Evolutionary conservation across 495 filamentous ascomycete species (phyloP), one percentile per base, ranked within the genome.

Genomic region (Talaromyces borbonicus): DNA sequence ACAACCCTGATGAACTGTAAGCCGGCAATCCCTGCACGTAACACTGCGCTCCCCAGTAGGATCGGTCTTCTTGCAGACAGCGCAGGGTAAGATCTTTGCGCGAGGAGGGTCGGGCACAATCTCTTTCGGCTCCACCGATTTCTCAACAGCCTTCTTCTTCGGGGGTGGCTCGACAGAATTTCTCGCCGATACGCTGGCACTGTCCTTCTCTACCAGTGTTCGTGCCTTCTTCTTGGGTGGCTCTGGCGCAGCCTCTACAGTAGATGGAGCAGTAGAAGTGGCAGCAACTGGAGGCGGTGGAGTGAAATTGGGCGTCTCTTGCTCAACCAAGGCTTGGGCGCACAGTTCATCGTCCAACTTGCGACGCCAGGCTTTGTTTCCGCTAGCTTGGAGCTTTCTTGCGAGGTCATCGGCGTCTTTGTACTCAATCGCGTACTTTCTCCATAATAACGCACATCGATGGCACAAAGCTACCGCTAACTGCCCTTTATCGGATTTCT

Each of bases 361-460:
- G 38, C 87, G 78, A 58, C 90, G 89, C 84, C 83, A 89, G 1
- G 85, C 85, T 48, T 86, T 83, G 30, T 88, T 86, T 32, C 89
- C 87, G 47, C 78, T 81, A 43, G 81, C 79, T 3, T 80, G 80
- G 43, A 93, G 80, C 69, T 93, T 92, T 71, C 92, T 95, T 18
- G 83, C 81, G 26, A 95, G 74, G 51, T 97, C 92, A 45, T 97
- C 92, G n/a, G 85, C 73, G 52, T 93, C 85, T 58, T 97, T 92
- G 79, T 87, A 99, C 49, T 92, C 86, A 46, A 99, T 88, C 8
- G 82, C 89, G 56, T 97, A 97, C 47, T 90, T 84, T 25, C 92
- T 78, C 92, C 92, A 99, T 24, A 97, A 67, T 36, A 86, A 75
- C 15, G 87, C 89, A 63, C 92, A 99, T 5, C 90, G 80, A 44